Evolutionary conservation across 1,139 yeast species (phyloP).

Genomic region (Sugiyamaella japonica): DNA sequence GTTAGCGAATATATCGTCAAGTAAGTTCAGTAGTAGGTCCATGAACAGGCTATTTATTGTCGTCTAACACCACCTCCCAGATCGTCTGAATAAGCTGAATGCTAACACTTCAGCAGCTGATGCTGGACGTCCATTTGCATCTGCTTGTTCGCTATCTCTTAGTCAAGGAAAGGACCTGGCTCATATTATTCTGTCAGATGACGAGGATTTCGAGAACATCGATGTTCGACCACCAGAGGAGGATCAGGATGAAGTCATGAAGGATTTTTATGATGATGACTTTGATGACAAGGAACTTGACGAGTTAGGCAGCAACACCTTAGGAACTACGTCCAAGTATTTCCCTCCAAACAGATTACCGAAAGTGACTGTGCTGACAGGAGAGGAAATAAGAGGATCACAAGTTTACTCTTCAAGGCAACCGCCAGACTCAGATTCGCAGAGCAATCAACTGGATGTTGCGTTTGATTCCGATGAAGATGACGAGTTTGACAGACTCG

Average conservation of each 20-base stretch:
- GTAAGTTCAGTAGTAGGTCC: neutral
- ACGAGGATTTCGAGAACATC: constrained; percentile 2
- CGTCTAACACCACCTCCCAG: neutral
- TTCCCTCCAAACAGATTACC: neutral
- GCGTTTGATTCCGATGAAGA: neutral
- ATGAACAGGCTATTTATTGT: neutral
- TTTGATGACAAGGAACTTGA: constrained; percentile 6
- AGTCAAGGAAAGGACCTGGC: constrained; percentile 5
- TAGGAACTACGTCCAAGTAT: neutral
- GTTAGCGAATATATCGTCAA: neutral
- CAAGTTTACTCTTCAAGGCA: neutral
- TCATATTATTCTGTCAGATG: constrained; percentile 6
- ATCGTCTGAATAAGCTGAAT: neutral
- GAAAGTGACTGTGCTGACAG: neutral
- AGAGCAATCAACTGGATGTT: neutral
- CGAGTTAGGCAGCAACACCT: neutral
- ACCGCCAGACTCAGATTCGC: neutral
- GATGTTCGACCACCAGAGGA: neutral
- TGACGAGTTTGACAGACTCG: neutral
- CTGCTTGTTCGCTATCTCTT: neutral
- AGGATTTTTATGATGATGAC: neutral
- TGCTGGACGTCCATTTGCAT: neutral
- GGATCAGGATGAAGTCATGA: neutral
- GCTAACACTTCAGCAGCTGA: neutral
- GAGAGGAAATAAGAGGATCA: neutral